Percentiles rank a stretch among this genome's conserved stretches.
Conservation (phyloP, 306 rosid species). For the Cucurbita argyrosperma region DNA sequence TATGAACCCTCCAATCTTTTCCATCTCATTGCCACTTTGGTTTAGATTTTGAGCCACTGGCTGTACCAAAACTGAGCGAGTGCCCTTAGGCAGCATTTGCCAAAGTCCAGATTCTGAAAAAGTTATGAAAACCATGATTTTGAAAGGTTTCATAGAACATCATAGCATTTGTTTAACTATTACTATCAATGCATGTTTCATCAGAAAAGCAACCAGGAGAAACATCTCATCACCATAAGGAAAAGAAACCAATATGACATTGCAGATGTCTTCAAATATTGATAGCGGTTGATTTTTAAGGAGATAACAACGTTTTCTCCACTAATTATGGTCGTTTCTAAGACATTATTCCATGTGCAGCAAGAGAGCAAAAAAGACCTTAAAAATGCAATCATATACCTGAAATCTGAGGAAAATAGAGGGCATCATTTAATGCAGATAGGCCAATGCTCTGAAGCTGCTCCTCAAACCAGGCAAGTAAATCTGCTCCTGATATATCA, state of each 20-base stretch:
- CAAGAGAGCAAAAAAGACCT: neutral
- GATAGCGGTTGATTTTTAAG: neutral
- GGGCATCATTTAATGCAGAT: conserved; percentile 33
- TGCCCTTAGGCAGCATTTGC: conserved; percentile 57
- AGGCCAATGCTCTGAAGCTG: conserved; percentile 42
- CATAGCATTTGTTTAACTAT: neutral
- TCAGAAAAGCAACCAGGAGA: neutral
- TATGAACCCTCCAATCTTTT: conserved; percentile 39
- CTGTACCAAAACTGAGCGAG: conserved; percentile 56
- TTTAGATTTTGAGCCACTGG: conserved; percentile 33
- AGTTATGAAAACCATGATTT: neutral
- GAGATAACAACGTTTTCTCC: neutral
- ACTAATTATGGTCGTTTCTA: neutral
- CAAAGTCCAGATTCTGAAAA: conserved; percentile 60
- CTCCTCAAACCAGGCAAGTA: conserved; percentile 47
- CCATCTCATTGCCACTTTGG: conserved; percentile 16
- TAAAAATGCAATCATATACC: conserved; percentile 18
- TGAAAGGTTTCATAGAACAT: neutral
- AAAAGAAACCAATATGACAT: neutral
- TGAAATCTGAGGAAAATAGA: conserved; percentile 69
- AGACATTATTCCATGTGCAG: neutral
- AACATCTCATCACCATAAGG: neutral
- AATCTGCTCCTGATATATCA: conserved; percentile 26
- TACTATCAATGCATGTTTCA: neutral
- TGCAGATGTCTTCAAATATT: neutral